Evolutionary conservation across 345 rosid species (phyloP).

Genomic region (Linum trigynum): DNA sequence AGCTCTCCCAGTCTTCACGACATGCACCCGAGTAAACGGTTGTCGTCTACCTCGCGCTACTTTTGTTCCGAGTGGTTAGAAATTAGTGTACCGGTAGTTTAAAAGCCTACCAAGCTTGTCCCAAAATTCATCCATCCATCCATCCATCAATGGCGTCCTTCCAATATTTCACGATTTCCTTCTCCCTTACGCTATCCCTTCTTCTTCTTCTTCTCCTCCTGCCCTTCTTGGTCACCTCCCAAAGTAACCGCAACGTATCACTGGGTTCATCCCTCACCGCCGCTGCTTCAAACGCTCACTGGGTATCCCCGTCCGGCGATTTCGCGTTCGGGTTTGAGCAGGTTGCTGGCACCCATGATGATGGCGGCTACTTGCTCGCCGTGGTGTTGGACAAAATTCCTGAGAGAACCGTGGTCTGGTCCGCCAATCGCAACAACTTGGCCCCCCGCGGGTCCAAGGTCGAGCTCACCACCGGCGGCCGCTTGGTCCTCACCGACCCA

Average conservation of each 20-base stretch:
- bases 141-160: not conserved
- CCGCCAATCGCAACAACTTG: slow-evolving; percentile 27
- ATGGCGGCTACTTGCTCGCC: slow-evolving; percentile 23
- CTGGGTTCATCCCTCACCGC: slow-evolving; percentile 27
- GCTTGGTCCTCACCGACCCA: slow-evolving; percentile 28
- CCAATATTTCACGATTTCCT: not conserved
- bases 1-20: too few species aligned
- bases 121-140: too few species aligned
- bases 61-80: too few species aligned
- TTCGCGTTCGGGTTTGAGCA: slow-evolving; percentile 42
- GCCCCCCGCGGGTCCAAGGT: slow-evolving; percentile 33
- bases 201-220: slow-evolving; percentile 11
- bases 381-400: slow-evolving; percentile 36
- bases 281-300: slow-evolving; percentile 4
- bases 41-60: too few species aligned
- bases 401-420: slow-evolving; percentile 39
- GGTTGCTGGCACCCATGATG: not conserved
- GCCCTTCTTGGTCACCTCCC: slow-evolving; percentile 17
- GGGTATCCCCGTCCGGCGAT: slow-evolving; percentile 43
- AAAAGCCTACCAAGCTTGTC: too few species aligned
- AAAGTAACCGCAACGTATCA: slow-evolving; percentile 15
- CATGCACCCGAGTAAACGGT: too few species aligned
- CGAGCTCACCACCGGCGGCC: slow-evolving; percentile 25
- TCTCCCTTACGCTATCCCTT: not conserved
- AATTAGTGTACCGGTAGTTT: too few species aligned